Evolutionary conservation across 257 asterid genomes (phyloP), one percentile per base, ranked within the genome.

Genomic region (Dorcoceras hygrometricum): DNA sequence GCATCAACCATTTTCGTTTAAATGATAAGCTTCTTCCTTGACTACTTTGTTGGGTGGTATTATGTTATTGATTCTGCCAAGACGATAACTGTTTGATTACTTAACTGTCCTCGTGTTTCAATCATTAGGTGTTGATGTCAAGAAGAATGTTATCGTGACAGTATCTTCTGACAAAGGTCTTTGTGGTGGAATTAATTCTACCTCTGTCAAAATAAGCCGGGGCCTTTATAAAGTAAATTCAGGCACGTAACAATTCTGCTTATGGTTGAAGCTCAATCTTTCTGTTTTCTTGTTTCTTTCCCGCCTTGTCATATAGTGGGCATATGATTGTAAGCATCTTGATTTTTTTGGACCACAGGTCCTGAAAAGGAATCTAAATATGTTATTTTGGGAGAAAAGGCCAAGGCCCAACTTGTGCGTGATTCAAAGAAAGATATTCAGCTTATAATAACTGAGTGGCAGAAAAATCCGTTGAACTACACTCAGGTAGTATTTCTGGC

Each of bases 161-260:
- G 72, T 94, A 57, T 90, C 99, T 59, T 82, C 98, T 1, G 97
- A 94, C 90, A 88, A 88, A 79, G 99, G 98, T 79, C 96, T 94
- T 59, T 94, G 99, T 79, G 98, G 98, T 79, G 97, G 99, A 67
- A 94, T 94, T 68, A 94, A 94, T 72, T 94, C 98, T 69, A 91
- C 99, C 2, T 57, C 95, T 50, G 98, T 94, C 78, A 94, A 89
- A 90, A 82, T 77, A 69, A 90, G 98, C 96, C 79, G 91, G 79
- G 96, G 79, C 51, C 80, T 90, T 61, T 71, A 63, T 61, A 94
- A 87, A 81, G 73, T 83, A 62, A 83, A 81, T 73, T 74, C 95
- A 75, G 97, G 97, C 86, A 78, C 26, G 23, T 63, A 62, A 32
- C 59, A 23, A 34, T 36, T 51, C 69, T 63, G 34, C 48, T 54